These are phyloP conservation scores for Tolypocladium ovalisporum DNA, from an alignment of 2,329 filamentous ascomycete genomes.

Conservation along the genomic window DNA sequence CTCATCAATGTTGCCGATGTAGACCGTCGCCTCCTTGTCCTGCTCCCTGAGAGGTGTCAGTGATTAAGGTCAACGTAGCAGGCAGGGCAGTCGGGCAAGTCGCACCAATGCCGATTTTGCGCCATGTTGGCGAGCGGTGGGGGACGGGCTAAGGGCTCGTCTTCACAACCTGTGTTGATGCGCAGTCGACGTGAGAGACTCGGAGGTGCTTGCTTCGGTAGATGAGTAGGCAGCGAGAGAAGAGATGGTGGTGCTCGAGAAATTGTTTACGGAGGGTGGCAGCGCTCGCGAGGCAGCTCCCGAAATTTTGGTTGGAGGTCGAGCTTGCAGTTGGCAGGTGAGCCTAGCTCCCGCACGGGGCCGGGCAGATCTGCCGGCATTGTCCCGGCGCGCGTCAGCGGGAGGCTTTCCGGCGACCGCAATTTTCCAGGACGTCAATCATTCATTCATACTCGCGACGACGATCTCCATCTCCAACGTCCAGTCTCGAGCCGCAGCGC, in stretches of 20 bases:
- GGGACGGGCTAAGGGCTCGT: not conserved
- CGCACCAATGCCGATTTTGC: constrained; percentile 64
- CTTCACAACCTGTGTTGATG: not conserved
- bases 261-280: not conserved
- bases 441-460: not conserved
- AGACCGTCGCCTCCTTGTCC: constrained; percentile 96
- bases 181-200: not conserved
- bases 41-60: constrained; percentile 58
- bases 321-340: not conserved
- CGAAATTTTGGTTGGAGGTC: not conserved
- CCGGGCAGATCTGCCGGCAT: constrained; percentile 14
- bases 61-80: no score
- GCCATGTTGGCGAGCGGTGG: constrained; percentile 41
- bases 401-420: not conserved
- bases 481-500: not conserved
- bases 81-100: not conserved
- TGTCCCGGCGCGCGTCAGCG: constrained; percentile 13
- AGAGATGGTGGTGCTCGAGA: not conserved
- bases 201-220: not conserved
- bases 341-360: not conserved
- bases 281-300: not conserved
- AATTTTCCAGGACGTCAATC: not conserved
- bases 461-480: not conserved
- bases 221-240: not conserved
- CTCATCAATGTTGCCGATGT: constrained; percentile 97